Base-by-base conservation (phyloP, 371 early-diverging fungal genomes). In the Globomyces sp. region DNA sequence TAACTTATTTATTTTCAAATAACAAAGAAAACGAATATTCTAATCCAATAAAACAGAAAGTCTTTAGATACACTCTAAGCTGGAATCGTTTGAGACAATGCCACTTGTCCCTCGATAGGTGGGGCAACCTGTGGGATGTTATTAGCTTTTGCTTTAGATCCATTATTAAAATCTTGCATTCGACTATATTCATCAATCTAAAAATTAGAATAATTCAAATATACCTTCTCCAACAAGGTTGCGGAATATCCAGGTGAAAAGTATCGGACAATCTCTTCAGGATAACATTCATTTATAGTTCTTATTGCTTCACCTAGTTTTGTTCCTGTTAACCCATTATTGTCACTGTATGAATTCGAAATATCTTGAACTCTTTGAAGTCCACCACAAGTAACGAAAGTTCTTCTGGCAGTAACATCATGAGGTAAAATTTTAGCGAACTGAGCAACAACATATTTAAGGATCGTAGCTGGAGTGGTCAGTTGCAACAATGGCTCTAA, bases 191-290 rank as follows among this genome's bases (percentile, higher is more conserved):
- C 68, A 52, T 68, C 68, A 49, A 68, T 68, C 68, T 68, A 63
- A 40, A 42, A 13, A 40, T 36, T 55, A 36, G 9, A 51, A 24
- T 24, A 24, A 24, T 0, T 24, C 24, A 10, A 10, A 37, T 40
- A 11, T 59, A 83, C 74, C 78, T 81, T 82, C 8, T 78, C 79
- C 64, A 84, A 65, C 11, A 84, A 68, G 2, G 78, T 76, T 0
- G 78, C 70, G 36, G 79, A 76, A 68, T 84, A 84, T 13, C 81
- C 82, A 0, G 85, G 85, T 4, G 82, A 80, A 51, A 81, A 84
- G 68, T 84, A 84, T 42, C 81, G 58, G 40, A 84, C 82, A 60
- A 84, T 84, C 57, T 84, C 85, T 72, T 84, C 85, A 1, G 85
- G 85, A 58, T 80, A 84, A 60, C 81, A 82, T 63, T 77, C 80